Base-by-base conservation (phyloP, 805 yeast species). In the Teunomyces atbi region DNA sequence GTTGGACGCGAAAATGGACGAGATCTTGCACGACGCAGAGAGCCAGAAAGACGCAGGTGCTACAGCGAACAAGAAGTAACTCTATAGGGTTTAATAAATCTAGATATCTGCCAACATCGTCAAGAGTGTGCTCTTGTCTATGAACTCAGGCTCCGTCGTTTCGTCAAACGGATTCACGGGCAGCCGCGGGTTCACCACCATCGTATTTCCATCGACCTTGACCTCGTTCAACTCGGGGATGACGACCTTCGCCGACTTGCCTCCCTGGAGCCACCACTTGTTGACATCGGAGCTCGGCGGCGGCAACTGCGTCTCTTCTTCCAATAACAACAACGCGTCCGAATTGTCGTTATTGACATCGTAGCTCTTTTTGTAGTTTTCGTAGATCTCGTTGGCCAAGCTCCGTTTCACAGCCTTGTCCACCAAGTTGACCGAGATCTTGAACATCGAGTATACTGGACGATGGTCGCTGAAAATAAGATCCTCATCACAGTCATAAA, bases 181-280 rank as follows among this genome's bases (percentile, higher is more conserved):
- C 47, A 78, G 68, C 8, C 69, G 64, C 0, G 96, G 96, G 58
- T 94, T 94, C 37, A 91, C 70, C 23, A 81, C 69, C 28, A 50
- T 39, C 16, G 39, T 43, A 12, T 57, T 60, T 3, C 55, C 56
- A 30, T 52, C 56, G 5, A 19, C 16, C 23, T 40, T 46, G 13
- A 47, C 48, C 16, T 67, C 69, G 4, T 69, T 65, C 28, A 82
- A 57, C 35, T 77, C 77, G 4, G 69, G 65, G 7, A 86, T 72
- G 6, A 61, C 61, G 2, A 92, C 85, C 58, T 84, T 89, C 2
- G 91, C 90, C 10, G 83, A 78, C 48, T 77, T 74, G 0, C 94
- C 92, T 8, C 83, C 84, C 11, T 85, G 84, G 13, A 89, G 73
- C 99, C 99, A 94, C 99, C 99, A 94, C 63, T 89, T 88, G 18